phyloP scores from a whole-genome alignment of 768 basidiomycete genomes.

The Amanita fuliginea region DNA sequence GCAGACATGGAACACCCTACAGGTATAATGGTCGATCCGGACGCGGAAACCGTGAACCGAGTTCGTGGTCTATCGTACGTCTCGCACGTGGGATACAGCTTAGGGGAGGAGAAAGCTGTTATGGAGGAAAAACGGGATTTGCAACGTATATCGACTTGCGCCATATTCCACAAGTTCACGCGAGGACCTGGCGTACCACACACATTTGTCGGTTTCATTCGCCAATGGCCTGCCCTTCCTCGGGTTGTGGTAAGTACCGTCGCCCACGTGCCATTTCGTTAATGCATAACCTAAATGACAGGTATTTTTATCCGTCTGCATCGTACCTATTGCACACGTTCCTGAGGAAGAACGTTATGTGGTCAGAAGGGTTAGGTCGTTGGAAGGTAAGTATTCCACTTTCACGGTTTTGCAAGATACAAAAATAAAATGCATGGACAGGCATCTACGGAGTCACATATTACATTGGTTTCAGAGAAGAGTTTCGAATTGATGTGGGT shows the following conservation, averaged over 20 bases:
- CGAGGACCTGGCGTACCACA: constrained; percentile 50
- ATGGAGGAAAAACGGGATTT: constrained; percentile 16
- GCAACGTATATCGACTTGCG: constrained; percentile 37
- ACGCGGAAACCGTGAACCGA: constrained; percentile 8
- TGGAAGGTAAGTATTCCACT: constrained; percentile 28
- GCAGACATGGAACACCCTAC: neutral
- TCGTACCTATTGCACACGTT: constrained; percentile 41
- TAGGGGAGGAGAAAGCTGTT: constrained; percentile 9
- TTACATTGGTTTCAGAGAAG: constrained; percentile 53
- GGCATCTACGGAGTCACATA: constrained; percentile 55
- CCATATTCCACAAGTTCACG: constrained; percentile 47
- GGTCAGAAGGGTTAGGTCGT: constrained; percentile 43
- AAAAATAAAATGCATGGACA: constrained; percentile 7
- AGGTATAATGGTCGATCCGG: constrained; percentile 9
- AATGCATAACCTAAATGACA: constrained; percentile 12
- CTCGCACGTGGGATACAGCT: constrained; percentile 7
- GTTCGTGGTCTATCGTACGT: constrained; percentile 10
- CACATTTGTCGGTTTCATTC: constrained; percentile 52
- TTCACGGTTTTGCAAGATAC: neutral
- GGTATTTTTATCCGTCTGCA: constrained; percentile 53
- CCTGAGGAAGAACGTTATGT: constrained; percentile 39
- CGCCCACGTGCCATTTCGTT: neutral
- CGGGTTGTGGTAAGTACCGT: constrained; percentile 42
- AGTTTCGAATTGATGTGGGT: constrained; percentile 35
- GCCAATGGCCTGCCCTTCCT: constrained; percentile 62